Conservation (phyloP, 2,329 filamentous ascomycete genomes). For the Penicillium paneum region DNA sequence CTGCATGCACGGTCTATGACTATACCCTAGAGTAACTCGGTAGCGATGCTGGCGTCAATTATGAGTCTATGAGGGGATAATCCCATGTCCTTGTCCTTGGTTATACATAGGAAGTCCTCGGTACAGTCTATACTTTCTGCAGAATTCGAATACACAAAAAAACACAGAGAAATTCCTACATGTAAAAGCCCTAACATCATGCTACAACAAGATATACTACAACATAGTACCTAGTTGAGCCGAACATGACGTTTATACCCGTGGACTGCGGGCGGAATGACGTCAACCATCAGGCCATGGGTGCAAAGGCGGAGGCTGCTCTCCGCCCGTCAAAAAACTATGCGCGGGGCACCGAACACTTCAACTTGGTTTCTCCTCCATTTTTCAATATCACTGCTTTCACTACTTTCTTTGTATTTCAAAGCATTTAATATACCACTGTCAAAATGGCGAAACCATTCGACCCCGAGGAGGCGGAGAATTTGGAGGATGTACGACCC, state of each 20-base stretch:
- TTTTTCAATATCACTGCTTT: conserved; percentile 1
- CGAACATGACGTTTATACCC: neutral
- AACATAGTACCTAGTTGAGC: neutral
- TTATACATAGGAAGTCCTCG: no score
- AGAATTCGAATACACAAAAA: no score
- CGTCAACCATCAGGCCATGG: conserved; percentile 4
- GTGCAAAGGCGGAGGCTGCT: conserved; percentile 16
- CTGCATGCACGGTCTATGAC: neutral
- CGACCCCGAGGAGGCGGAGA: conserved; percentile 63
- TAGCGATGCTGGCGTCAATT: neutral
- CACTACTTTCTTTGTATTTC: neutral
- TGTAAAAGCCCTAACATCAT: no score
- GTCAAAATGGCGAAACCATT: conserved; percentile 44
- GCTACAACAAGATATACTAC: no score
- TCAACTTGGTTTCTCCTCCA: conserved; percentile 5
- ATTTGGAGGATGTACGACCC: conserved; percentile 62
- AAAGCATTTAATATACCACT: conserved; percentile 1
- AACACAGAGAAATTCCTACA: no score
- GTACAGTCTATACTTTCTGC: no score
- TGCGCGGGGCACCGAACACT: conserved; percentile 29
- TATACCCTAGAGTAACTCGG: neutral
- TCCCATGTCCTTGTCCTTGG: neutral
- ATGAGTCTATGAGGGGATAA: neutral
- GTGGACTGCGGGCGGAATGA: conserved; percentile 12
- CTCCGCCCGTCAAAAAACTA: conserved; percentile 34